A percentile compares a stretch with the other conserved stretches of the same genome.
These are phyloP conservation scores for Amanita molliuscula DNA, from an alignment of 768 basidiomycete genomes.

Conservation along the genomic window DNA sequence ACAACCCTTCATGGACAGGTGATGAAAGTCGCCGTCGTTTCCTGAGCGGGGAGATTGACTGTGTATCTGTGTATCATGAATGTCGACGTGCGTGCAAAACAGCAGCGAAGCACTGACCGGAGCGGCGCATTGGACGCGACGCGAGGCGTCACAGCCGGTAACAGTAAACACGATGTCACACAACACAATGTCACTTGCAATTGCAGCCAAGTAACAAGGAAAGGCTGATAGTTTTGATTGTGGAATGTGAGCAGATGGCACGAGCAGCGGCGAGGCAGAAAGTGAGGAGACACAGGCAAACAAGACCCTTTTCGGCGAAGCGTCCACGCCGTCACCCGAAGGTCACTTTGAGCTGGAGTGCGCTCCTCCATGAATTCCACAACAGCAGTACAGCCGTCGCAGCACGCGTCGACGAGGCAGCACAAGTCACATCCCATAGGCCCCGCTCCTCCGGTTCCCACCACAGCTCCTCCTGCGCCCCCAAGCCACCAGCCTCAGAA, in stretches of 20 bases:
- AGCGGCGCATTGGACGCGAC: constrained; percentile 5
- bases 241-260: background rate
- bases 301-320: constrained; percentile 6
- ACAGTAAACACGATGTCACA: constrained; percentile 2
- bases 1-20: constrained; percentile 49
- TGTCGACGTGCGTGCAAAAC: background rate
- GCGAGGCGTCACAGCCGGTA: constrained; percentile 5
- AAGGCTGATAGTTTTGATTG: background rate
- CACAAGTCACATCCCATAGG: constrained; percentile 46
- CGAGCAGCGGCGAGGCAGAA: background rate
- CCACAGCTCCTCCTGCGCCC: constrained; percentile 44
- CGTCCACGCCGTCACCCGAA: background rate
- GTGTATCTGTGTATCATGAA: constrained; percentile 15
- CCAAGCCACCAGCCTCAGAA: constrained; percentile 33
- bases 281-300: background rate
- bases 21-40: constrained; percentile 60
- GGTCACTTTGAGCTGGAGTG: background rate
- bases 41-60: constrained; percentile 31
- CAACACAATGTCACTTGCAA: background rate
- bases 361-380: constrained; percentile 6
- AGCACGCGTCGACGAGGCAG: constrained; percentile 28
- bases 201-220: background rate
- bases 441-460: constrained; percentile 53
- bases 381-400: constrained; percentile 34
- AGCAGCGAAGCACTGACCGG: background rate